Percentiles rank a stretch among this genome's conserved stretches.
phyloP scores from a whole-genome alignment of 306 rosid genomes.

The Dalbergia cochinchinensis region DNA sequence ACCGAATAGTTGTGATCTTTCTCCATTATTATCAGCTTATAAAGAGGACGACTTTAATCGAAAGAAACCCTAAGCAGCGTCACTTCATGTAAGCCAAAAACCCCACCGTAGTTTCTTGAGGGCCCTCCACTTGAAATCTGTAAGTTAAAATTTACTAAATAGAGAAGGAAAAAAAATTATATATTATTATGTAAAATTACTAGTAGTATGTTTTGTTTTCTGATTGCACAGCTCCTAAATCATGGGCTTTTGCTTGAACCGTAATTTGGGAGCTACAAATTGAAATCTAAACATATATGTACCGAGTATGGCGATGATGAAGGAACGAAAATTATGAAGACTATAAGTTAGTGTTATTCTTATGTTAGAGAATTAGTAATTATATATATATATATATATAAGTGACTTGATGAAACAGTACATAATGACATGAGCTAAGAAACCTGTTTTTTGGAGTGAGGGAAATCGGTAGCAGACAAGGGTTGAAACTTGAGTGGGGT shows the following conservation, averaged over 20 bases:
- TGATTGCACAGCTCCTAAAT: background rate
- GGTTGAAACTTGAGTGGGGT: slow-evolving; percentile 45
- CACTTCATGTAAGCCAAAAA: slow-evolving; percentile 49
- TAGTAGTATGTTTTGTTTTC: background rate
- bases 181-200: too few species aligned
- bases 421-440: background rate
- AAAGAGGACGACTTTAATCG: slow-evolving; percentile 46
- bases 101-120: slow-evolving; percentile 44
- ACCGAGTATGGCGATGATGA: background rate
- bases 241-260: too few species aligned
- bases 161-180: background rate
- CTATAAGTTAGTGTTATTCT: background rate
- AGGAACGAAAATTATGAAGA: background rate
- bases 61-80: slow-evolving; percentile 50
- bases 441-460: slow-evolving; percentile 17
- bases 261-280: background rate
- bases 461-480: slow-evolving; percentile 42
- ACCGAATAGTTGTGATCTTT: slow-evolving; percentile 80
- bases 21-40: slow-evolving; percentile 66
- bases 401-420: background rate
- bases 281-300: background rate
- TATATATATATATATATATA: background rate
- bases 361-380: too few species aligned
- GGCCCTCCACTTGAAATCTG: slow-evolving; percentile 56
- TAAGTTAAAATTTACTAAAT: slow-evolving; percentile 5